phyloP scores from a whole-genome alignment of 257 asterid genomes.

The Striga asiatica region DNA sequence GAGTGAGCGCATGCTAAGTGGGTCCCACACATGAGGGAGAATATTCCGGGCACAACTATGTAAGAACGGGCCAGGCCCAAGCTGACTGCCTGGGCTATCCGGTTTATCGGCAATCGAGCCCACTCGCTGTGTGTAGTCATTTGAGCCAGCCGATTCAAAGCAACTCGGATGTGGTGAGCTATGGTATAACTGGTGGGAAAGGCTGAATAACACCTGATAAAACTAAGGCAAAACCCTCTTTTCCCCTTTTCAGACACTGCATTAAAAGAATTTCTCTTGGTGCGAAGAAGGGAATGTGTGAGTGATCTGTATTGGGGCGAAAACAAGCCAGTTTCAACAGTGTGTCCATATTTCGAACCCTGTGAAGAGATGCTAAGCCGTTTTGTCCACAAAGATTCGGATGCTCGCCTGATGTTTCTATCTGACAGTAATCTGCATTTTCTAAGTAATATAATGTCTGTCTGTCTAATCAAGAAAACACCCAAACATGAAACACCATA shows the following conservation, averaged over 20 bases:
- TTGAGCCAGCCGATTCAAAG: slow-evolving; percentile 47
- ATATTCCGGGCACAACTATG: slow-evolving; percentile 55
- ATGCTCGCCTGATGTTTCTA: slow-evolving; percentile 25
- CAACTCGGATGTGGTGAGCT: slow-evolving; percentile 43
- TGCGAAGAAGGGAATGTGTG: slow-evolving; percentile 21
- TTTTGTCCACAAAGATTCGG: slow-evolving; percentile 17
- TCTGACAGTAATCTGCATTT: slow-evolving; percentile 37
- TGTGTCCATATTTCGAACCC: slow-evolving; percentile 26
- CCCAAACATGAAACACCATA: neutral
- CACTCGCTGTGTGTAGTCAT: slow-evolving; percentile 18
- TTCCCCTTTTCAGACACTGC: slow-evolving; percentile 22
- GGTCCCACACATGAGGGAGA: slow-evolving; percentile 46
- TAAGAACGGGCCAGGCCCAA: slow-evolving; percentile 66
- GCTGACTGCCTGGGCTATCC: slow-evolving; percentile 73
- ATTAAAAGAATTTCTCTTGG: slow-evolving; percentile 27
- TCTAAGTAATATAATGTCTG: neutral
- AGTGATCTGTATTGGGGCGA: slow-evolving; percentile 30
- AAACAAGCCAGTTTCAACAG: slow-evolving; percentile 23
- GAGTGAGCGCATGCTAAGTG: slow-evolving; percentile 44
- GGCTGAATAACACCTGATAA: slow-evolving; percentile 28
- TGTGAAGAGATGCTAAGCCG: slow-evolving; percentile 11
- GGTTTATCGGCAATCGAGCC: slow-evolving; percentile 29
- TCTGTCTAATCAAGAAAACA: neutral
- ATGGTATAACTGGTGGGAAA: slow-evolving; percentile 22
- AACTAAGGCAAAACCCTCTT: slow-evolving; percentile 15